Percentiles rank a stretch among this genome's conserved stretches.
These are phyloP conservation scores for Austroboletus niveus DNA, from an alignment of 1,284 basidiomycete genomes.

Conservation along the genomic window DNA sequence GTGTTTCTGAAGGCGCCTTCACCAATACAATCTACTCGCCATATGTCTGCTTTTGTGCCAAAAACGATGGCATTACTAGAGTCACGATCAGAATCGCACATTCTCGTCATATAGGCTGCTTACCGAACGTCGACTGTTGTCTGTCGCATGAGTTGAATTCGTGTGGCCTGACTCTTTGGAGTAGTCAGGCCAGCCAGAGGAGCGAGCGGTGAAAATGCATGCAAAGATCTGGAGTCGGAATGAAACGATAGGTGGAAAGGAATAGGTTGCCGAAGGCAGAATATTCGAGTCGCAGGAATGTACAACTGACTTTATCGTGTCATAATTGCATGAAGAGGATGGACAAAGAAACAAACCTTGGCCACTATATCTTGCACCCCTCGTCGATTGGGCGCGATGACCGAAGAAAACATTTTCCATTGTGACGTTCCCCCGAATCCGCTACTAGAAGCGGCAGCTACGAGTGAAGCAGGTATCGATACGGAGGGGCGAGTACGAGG, in stretches of 20 bases:
- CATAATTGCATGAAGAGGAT: background rate
- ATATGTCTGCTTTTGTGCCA: constrained; percentile 65
- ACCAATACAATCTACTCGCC: constrained; percentile 62
- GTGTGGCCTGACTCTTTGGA: constrained; percentile 46
- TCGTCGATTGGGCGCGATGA: constrained; percentile 37
- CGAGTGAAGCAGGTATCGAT: constrained; percentile 50
- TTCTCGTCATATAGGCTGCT: constrained; percentile 15
- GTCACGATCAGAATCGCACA: constrained; percentile 4
- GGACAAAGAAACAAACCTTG: constrained; percentile 32
- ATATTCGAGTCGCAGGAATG: constrained; percentile 55
- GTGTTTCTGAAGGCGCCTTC: constrained; percentile 57
- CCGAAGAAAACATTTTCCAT: constrained; percentile 52
- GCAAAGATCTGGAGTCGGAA: constrained; percentile 54
- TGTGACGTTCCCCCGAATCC: constrained; percentile 44
- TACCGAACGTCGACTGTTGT: constrained; percentile 64
- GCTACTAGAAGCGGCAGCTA: constrained; percentile 23
- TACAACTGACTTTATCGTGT: constrained; percentile 39
- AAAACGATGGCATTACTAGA: constrained; percentile 36
- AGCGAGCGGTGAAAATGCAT: constrained; percentile 55
- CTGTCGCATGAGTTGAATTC: constrained; percentile 63
- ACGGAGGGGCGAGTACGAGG: constrained; percentile 61
- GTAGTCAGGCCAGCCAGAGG: constrained; percentile 41
- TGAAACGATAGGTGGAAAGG: constrained; percentile 64
- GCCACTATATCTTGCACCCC: constrained; percentile 43
- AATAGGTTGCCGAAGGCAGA: constrained; percentile 55